These are phyloP conservation scores for Amauroascus niger DNA, from an alignment of 2,329 filamentous ascomycete genomes.

Conservation along the genomic window DNA sequence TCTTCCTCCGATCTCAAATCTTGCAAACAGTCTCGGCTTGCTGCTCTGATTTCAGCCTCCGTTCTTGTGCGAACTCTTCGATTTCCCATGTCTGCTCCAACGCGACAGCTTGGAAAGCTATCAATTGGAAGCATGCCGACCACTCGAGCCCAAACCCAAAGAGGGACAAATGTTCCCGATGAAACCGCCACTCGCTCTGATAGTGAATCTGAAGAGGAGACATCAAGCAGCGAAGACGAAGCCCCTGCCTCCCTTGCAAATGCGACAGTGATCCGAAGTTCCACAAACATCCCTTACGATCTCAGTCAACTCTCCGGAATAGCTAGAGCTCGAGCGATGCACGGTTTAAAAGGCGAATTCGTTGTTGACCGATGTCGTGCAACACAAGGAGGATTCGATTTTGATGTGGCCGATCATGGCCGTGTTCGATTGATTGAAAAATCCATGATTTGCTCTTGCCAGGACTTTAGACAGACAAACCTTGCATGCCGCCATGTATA, in stretches of 20 bases:
- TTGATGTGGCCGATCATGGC: conserved; percentile 30
- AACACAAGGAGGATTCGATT: conserved; percentile 28
- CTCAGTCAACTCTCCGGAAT: conserved; percentile 11
- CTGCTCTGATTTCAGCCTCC: neutral
- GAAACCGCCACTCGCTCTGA: conserved; percentile 13
- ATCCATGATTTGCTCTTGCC: conserved; percentile 30
- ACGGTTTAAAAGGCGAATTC: conserved; percentile 17
- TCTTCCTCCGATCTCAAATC: neutral
- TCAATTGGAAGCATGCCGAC: conserved; percentile 32
- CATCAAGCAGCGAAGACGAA: conserved; percentile 16
- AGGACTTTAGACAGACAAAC: conserved; percentile 25
- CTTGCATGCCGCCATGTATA: conserved; percentile 36
- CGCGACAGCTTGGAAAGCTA: conserved; percentile 31
- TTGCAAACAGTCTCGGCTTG: neutral
- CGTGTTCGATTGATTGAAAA: conserved; percentile 27
- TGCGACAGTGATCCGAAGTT: conserved; percentile 10
- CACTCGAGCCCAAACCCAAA: conserved; percentile 23
- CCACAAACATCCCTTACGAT: conserved; percentile 15
- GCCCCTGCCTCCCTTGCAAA: neutral
- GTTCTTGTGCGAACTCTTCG: conserved; percentile 11
- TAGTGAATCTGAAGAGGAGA: conserved; percentile 21
- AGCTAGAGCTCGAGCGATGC: conserved; percentile 11
- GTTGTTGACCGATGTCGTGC: conserved; percentile 23
- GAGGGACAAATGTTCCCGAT: conserved; percentile 17
- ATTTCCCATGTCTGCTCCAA: conserved; percentile 32